Conservation (phyloP, 2,329 filamentous ascomycete genomes). For the Colletotrichum cordylinicola region DNA sequence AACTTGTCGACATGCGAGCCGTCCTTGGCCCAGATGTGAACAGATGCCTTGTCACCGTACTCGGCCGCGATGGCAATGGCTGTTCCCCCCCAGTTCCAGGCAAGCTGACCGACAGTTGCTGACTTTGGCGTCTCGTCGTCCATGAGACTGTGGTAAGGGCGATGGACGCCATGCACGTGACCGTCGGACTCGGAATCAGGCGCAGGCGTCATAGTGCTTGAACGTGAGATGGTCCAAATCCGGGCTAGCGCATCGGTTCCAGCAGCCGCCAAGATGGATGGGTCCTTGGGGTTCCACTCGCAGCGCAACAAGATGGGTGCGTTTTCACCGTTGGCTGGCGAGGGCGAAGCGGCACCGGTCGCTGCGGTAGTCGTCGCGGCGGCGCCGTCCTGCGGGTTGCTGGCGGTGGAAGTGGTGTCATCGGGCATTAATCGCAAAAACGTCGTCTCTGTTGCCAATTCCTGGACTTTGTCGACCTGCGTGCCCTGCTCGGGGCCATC, state of each 20-base stretch:
- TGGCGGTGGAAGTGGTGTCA: conserved; percentile 28
- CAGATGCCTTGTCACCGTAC: conserved; percentile 54
- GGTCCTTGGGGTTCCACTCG: conserved; percentile 72
- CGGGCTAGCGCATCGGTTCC: conserved; percentile 74
- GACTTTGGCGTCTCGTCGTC: conserved; percentile 58
- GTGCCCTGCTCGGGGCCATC: conserved; percentile 69
- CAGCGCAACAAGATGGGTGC: conserved; percentile 70
- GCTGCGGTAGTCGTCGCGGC: conserved; percentile 39
- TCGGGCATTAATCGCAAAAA: conserved; percentile 62
- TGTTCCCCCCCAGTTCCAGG: conserved; percentile 64
- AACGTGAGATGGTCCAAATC: conserved; percentile 68
- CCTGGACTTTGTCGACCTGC: conserved; percentile 68
- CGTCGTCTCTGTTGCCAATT: conserved; percentile 63
- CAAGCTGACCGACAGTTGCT: conserved; percentile 62
- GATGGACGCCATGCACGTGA: conserved; percentile 50
- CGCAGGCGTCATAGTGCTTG: conserved; percentile 38
- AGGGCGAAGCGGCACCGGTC: conserved; percentile 31
- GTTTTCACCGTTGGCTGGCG: conserved; percentile 49
- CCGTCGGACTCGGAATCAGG: conserved; percentile 24
- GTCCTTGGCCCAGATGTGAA: conserved; percentile 62
- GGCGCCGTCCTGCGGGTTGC: conserved; percentile 31
- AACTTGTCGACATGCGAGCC: conserved; percentile 58
- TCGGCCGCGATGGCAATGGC: conserved; percentile 65
- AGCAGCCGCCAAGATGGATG: conserved; percentile 70
- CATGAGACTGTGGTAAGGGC: conserved; percentile 53